Conservation (phyloP, 805 yeast genomes). For the Sugiyamaella marilandica region DNA sequence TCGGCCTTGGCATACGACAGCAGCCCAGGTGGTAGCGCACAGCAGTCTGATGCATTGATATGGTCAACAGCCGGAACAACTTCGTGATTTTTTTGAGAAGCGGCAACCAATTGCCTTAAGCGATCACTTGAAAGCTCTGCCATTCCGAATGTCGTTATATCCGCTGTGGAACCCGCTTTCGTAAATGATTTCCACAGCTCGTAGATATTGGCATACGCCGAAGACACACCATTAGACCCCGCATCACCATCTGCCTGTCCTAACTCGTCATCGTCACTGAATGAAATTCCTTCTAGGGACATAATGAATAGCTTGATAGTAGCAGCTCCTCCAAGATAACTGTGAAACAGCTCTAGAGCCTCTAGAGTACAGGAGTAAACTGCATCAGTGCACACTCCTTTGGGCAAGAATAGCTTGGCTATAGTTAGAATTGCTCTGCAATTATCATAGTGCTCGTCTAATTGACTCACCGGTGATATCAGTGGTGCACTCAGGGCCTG, state of each 20-base stretch:
- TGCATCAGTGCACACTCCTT: conserved; percentile 3
- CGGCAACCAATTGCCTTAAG: conserved; percentile 20
- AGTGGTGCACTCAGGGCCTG: neutral
- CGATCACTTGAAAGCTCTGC: conserved; percentile 28
- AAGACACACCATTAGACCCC: neutral
- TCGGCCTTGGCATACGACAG: conserved; percentile 25
- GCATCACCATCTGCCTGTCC: conserved; percentile 10
- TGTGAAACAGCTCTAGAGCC: conserved; percentile 12
- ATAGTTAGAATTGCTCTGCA: conserved; percentile 1
- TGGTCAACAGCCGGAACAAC: conserved; percentile 26
- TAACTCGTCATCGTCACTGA: conserved; percentile 25
- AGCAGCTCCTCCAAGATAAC: neutral
- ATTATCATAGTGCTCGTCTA: neutral
- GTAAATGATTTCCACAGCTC: conserved; percentile 23
- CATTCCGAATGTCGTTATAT: conserved; percentile 24
- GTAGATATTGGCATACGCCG: conserved; percentile 14
- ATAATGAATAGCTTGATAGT: conserved; percentile 18
- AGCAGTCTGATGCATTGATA: conserved; percentile 34
- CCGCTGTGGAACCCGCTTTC: conserved; percentile 7
- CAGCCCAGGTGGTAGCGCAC: conserved; percentile 33
- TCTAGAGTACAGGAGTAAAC: conserved; percentile 5
- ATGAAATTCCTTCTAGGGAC: conserved; percentile 28
- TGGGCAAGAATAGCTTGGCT: conserved; percentile 22
- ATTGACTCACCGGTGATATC: neutral
- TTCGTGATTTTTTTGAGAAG: conserved; percentile 11